phyloP scores from a whole-genome alignment of 1,139 yeast genomes.

The Yamadazyma atmosphaerica region DNA sequence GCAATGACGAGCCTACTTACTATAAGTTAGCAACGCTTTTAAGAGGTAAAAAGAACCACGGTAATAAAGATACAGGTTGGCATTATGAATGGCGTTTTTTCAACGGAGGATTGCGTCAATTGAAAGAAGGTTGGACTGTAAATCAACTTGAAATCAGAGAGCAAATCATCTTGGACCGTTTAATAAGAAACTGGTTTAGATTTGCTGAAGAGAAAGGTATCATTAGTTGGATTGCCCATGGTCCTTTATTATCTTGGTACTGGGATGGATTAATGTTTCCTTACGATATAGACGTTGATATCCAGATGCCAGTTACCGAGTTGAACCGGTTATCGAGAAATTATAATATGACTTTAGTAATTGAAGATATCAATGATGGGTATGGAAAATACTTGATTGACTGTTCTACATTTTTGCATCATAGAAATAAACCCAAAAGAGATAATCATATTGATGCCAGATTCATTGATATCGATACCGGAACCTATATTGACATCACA shows the following conservation, averaged over 20 bases:
- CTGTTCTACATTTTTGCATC: slow-evolving; percentile 32
- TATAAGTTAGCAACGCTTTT: slow-evolving; percentile 35
- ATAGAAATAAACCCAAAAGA: slow-evolving; percentile 29
- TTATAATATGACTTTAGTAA: slow-evolving; percentile 32
- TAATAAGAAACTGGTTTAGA: slow-evolving; percentile 30
- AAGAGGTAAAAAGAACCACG: slow-evolving; percentile 19
- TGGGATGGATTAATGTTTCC: slow-evolving; percentile 49
- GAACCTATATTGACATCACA: slow-evolving; percentile 40
- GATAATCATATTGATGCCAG: slow-evolving; percentile 40
- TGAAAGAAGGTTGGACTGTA: slow-evolving; percentile 32
- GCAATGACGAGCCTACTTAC: slow-evolving; percentile 36
- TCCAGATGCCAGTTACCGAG: slow-evolving; percentile 36
- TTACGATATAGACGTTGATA: slow-evolving; percentile 34
- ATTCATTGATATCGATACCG: slow-evolving; percentile 38
- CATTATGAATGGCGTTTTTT: slow-evolving; percentile 42
- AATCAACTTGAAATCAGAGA: slow-evolving; percentile 28
- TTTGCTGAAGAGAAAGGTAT: slow-evolving; percentile 34
- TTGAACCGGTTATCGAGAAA: slow-evolving; percentile 24
- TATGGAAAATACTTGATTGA: slow-evolving; percentile 35
- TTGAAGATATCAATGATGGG: slow-evolving; percentile 34
- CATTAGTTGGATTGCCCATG: slow-evolving; percentile 30
- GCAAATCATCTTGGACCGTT: slow-evolving; percentile 31
- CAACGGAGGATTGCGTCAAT: slow-evolving; percentile 32
- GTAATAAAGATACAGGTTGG: slow-evolving; percentile 37
- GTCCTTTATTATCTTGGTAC: slow-evolving; percentile 31